Conservation (phyloP, 768 basidiomycete genomes). For the Hypholoma sublateritium region DNA sequence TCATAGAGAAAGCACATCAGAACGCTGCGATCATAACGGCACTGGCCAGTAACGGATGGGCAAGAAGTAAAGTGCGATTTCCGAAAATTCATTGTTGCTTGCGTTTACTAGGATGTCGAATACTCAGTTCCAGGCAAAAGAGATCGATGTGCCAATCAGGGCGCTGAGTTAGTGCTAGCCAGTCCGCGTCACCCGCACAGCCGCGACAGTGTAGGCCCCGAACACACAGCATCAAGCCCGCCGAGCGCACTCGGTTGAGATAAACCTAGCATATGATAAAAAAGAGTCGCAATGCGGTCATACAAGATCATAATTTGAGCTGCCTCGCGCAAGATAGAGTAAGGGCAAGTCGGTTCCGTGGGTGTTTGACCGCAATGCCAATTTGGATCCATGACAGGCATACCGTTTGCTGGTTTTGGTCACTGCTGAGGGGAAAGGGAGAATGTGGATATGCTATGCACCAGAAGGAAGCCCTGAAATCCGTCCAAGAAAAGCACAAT, state of each 20-base stretch:
- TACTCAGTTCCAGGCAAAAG: too few relatives aligned
- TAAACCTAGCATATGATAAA: neutral
- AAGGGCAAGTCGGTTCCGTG: neutral
- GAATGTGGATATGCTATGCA: neutral
- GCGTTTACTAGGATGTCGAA: too few relatives aligned
- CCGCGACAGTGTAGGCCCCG: too few relatives aligned
- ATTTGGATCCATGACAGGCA: constrained; percentile 1
- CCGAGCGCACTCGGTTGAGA: neutral
- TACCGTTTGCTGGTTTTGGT: neutral
- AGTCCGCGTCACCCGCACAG: too few relatives aligned
- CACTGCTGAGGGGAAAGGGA: neutral
- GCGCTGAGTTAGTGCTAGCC: too few relatives aligned
- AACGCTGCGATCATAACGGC: constrained; percentile 3
- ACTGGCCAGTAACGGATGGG: neutral
- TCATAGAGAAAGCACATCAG: neutral
- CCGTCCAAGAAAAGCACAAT: neutral
- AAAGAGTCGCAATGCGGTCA: too few relatives aligned
- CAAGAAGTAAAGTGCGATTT: neutral
- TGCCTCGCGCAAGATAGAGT: neutral
- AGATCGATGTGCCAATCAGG: too few relatives aligned
- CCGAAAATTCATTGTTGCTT: neutral
- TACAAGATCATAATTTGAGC: neutral
- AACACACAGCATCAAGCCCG: too few relatives aligned
- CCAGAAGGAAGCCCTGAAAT: neutral
- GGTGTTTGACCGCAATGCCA: neutral